phyloP scores from a whole-genome alignment of 202 grass and related monocot species.

The Panicum hallii region DNA sequence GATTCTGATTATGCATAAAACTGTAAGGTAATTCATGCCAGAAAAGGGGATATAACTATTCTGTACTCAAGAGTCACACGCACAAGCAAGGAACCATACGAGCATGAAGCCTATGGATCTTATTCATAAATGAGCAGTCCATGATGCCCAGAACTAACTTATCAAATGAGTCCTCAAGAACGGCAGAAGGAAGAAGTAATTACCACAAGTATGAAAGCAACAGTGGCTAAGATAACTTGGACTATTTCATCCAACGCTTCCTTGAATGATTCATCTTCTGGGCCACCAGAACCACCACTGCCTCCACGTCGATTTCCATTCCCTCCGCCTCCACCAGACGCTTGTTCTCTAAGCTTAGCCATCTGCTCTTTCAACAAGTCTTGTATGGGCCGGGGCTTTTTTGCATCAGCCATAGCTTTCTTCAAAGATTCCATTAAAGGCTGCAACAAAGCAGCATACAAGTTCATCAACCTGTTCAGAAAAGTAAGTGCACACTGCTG shows the following conservation, averaged over 20 bases:
- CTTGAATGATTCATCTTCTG: constrained; percentile 65
- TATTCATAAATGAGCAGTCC: constrained; percentile 4
- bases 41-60: constrained; percentile 11
- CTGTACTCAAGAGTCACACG: constrained; percentile 4
- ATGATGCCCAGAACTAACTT: neutral
- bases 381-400: constrained; percentile 64
- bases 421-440: constrained; percentile 78
- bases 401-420: constrained; percentile 61
- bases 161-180: constrained; percentile 22
- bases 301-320: constrained; percentile 61
- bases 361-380: constrained; percentile 69
- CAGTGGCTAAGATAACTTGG: constrained; percentile 86
- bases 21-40: neutral
- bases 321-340: constrained; percentile 62
- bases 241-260: constrained; percentile 75
- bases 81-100: neutral
- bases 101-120: neutral
- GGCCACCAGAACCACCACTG: constrained; percentile 56
- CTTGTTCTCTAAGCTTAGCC: constrained; percentile 52
- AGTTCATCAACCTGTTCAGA: constrained; percentile 30
- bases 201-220: constrained; percentile 87
- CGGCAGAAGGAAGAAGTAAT: constrained; percentile 46
- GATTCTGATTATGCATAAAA: neutral
- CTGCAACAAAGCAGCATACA: constrained; percentile 49
- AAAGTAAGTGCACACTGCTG: neutral